These are phyloP conservation scores for Fraxinus nigra DNA, from an alignment of 305 asterid species.

Conservation along the genomic window DNA sequence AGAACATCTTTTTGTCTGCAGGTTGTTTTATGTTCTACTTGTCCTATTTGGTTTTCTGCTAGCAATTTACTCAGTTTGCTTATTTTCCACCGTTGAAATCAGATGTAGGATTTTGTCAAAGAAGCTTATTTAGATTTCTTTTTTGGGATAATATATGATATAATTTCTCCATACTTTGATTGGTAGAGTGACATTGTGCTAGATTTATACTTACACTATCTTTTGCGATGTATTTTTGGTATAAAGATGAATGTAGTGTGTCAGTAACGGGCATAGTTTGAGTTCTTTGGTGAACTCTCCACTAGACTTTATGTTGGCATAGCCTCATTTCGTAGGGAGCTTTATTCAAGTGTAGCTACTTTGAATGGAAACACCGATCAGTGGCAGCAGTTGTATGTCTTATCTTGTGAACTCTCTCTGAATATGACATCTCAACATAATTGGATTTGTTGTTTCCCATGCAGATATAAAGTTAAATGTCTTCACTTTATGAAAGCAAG, in stretches of 20 bases:
- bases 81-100: background rate
- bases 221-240: background rate
- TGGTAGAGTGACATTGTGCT: background rate
- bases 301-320: background rate
- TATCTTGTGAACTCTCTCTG: background rate
- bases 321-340: conserved; percentile 3
- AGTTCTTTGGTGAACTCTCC: background rate
- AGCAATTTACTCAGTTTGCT: background rate
- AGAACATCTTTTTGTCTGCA: background rate
- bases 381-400: background rate
- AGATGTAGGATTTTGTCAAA: background rate
- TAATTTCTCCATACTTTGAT: background rate
- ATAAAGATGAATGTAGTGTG: background rate
- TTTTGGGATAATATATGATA: background rate
- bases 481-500: background rate
- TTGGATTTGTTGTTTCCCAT: background rate
- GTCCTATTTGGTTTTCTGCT: background rate
- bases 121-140: background rate
- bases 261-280: background rate
- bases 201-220: background rate
- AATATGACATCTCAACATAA: background rate
- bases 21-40: background rate
- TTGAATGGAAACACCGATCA: background rate
- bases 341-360: background rate
- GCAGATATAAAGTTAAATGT: background rate